These are phyloP conservation scores for Lasiodiplodia sp. DNA, from an alignment of 2,329 filamentous ascomycete genomes.

Conservation along the genomic window DNA sequence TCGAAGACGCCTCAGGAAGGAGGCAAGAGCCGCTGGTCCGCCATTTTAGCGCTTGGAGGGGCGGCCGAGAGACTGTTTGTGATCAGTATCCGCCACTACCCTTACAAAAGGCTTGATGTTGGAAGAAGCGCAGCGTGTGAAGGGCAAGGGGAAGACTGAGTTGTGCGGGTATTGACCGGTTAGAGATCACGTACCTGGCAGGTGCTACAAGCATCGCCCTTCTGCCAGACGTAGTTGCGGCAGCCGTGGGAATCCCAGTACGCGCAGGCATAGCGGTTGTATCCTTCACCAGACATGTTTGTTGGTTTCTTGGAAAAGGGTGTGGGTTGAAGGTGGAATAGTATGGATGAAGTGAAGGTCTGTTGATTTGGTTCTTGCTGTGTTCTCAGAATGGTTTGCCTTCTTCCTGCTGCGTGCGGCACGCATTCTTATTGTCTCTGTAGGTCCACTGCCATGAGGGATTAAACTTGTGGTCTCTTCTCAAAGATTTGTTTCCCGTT, in stretches of 20 bases:
- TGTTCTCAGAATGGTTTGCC: not conserved
- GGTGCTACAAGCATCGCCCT: slow-evolving; percentile 23
- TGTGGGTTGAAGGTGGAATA: not conserved
- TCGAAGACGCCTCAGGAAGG: not conserved
- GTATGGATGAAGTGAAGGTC: not conserved
- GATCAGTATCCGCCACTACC: not conserved
- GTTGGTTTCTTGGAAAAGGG: not conserved
- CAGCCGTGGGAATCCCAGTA: slow-evolving; percentile 23
- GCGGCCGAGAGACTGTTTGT: slow-evolving; percentile 5
- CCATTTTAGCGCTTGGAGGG: not conserved
- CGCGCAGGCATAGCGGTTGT: slow-evolving; percentile 23
- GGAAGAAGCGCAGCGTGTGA: not conserved
- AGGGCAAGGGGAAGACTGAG: not conserved
- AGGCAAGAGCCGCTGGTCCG: not conserved
- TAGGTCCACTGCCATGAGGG: not conserved
- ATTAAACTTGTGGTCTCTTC: not conserved
- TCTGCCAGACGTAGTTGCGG: slow-evolving; percentile 29
- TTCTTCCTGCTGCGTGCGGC: not conserved
- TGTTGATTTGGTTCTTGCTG: not conserved
- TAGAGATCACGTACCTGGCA: slow-evolving; percentile 18
- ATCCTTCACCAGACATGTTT: slow-evolving; percentile 23
- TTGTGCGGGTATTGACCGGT: not conserved
- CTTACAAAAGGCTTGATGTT: too few species aligned
- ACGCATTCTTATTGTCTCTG: not conserved
- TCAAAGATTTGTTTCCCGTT: not conserved